Evolutionary conservation across 2,329 filamentous ascomycete species (phyloP), one percentile per base, ranked within the genome.

Genomic region (Madurella fahalii): DNA sequence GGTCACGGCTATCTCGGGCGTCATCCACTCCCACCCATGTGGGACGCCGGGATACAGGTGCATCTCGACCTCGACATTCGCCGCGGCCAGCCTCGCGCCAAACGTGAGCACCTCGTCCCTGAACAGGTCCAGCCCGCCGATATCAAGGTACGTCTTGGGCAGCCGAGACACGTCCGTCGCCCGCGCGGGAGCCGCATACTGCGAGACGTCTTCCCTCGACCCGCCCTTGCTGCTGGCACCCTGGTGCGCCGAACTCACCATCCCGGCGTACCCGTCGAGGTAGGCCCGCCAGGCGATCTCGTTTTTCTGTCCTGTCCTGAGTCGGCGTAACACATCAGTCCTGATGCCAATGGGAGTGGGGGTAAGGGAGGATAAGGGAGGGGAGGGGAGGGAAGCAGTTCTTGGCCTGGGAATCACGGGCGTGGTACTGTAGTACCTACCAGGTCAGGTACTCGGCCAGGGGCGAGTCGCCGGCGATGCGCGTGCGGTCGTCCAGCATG

Each of bases 41-140:
- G 70, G 70, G 31, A 75, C 50, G 1, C 73, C 74, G 0, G 67
- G 64, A 58, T 73, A 75, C 42, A 75, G 39, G 48, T 74, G 72
- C 7, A 74, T 63, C 60, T 75, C 73, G 1, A 72, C 67, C 32
- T 68, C 63, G 4, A 73, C 61, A 1, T 66, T 65, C 8, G 63
- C 70, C 53, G 63, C 56, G 11, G 60, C 61, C 15, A 76, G 63
- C 40, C 67, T 61, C 16, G 47, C 50, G 15, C 63, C 72, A 56
- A 67, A 74, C 43, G 60, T 59, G 0, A 69, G 12, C n/a, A 53
- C 52, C 58, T 74, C 72, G 8, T 67, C 66, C 9, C 63, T 43
- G 54, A 75, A 76, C 13, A 76, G 34, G 44, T 75, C 73, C 42
- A 74, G 55, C 4, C 60, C 59, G 9, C 72, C 72, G 4, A 71